phyloP scores from a whole-genome alignment of 1,284 basidiomycete species.

The Meripilus lineatus region DNA sequence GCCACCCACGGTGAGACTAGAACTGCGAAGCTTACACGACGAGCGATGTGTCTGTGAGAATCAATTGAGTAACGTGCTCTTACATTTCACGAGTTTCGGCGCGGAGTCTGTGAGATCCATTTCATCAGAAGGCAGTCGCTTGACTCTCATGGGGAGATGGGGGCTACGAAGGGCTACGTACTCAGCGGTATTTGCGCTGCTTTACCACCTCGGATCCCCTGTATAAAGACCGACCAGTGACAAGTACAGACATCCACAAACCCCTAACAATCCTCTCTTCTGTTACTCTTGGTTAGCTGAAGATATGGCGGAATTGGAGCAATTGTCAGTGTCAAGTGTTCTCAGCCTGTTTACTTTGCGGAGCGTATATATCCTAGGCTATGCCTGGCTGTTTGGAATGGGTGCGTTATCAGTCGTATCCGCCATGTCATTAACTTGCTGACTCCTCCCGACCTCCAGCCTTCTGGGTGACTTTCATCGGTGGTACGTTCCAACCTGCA shows the following conservation, averaged over 20 bases:
- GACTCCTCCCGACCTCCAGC: constrained; percentile 30
- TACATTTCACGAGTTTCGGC: too few species aligned
- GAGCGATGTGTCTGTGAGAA: too few species aligned
- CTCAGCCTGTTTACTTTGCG: constrained; percentile 37
- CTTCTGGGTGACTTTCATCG: constrained; percentile 65
- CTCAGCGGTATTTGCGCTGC: too few species aligned
- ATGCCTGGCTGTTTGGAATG: constrained; percentile 64
- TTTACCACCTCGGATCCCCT: too few species aligned
- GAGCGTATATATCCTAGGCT: constrained; percentile 51
- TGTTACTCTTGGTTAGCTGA: too few species aligned
- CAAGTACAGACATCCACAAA: too few species aligned
- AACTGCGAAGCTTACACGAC: too few species aligned
- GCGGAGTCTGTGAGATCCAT: too few species aligned
- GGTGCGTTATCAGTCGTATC: constrained; percentile 38
- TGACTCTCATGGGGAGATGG: neutral
- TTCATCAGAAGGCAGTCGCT: neutral
- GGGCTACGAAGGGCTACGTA: neutral
- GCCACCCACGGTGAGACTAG: neutral
- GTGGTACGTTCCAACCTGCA: constrained; percentile 37
- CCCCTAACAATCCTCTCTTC: too few species aligned
- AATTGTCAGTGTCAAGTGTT: constrained; percentile 37
- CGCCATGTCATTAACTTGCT: neutral
- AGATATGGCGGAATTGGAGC: constrained; percentile 13
- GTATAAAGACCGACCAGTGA: too few species aligned
- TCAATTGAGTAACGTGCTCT: too few species aligned